Evolutionary conservation across 345 rosid species (phyloP).

Genomic region (Salix exigua): DNA sequence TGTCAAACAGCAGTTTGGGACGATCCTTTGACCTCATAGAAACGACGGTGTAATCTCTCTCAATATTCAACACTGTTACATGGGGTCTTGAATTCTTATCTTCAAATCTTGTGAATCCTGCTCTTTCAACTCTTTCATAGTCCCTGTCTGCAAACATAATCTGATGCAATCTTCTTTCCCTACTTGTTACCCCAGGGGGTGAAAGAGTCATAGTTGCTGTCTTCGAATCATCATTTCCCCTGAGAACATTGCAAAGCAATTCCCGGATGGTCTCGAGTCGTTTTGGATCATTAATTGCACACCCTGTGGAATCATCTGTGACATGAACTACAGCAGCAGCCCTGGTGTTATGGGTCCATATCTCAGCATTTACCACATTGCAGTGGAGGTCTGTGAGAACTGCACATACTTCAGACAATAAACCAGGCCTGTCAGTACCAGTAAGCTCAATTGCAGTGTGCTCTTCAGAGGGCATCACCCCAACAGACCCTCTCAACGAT

Average conservation of each 20-base stretch:
- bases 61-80: constrained; percentile 71
- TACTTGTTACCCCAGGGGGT: constrained; percentile 51
- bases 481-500: constrained; percentile 63
- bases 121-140: constrained; percentile 60
- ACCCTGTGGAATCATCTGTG: constrained; percentile 55
- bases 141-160: constrained; percentile 91
- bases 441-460: constrained; percentile 78
- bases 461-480: constrained; percentile 77
- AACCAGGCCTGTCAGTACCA: constrained; percentile 82
- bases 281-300: constrained; percentile 58
- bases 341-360: constrained; percentile 92
- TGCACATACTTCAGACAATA: constrained; percentile 88
- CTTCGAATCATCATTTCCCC: constrained; percentile 52
- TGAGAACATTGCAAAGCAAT: constrained; percentile 63
- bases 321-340: constrained; percentile 90
- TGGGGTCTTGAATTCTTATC: constrained; percentile 52
- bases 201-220: constrained; percentile 61
- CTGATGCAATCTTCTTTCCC: constrained; percentile 89
- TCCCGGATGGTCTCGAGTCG: constrained; percentile 58
- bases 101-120: constrained; percentile 29
- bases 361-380: constrained; percentile 82
- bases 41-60: constrained; percentile 73
- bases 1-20: constrained; percentile 79
- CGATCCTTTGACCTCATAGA: constrained; percentile 91
- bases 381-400: constrained; percentile 78